Evolutionary conservation across 2,329 filamentous ascomycete species (phyloP).

Genomic region (Stemphylium lycopersici): DNA sequence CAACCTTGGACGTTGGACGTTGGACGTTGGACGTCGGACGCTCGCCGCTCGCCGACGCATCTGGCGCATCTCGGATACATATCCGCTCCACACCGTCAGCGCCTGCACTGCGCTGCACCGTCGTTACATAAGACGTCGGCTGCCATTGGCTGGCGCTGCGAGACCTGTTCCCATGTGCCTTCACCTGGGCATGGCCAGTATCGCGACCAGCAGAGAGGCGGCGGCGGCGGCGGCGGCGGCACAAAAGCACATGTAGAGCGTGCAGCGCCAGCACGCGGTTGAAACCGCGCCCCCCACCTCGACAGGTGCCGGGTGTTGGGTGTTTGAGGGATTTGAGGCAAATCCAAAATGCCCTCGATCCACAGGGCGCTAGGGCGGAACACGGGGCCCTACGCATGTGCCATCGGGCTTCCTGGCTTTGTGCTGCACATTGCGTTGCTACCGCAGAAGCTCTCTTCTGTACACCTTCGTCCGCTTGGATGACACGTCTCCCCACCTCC

Average conservation of each 20-base stretch:
- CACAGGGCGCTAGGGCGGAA: slow-evolving; percentile 27
- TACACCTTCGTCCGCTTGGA: slow-evolving; percentile 36
- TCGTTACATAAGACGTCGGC: slow-evolving; percentile 17
- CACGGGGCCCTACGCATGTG: slow-evolving; percentile 24
- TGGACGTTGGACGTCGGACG: no score
- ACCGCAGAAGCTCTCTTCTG: slow-evolving; percentile 29
- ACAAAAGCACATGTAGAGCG: not conserved
- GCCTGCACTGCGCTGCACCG: slow-evolving; percentile 9
- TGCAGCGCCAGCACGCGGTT: not conserved
- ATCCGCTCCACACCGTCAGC: slow-evolving; percentile 15
- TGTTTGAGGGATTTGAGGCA: slow-evolving; percentile 34
- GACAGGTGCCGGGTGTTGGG: not conserved
- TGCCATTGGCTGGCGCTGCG: slow-evolving; percentile 19
- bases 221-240: no score
- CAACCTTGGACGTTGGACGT: no score
- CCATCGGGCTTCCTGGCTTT: slow-evolving; percentile 22
- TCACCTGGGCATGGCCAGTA: slow-evolving; percentile 1
- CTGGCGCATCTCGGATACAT: slow-evolving; percentile 22
- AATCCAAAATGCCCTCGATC: slow-evolving; percentile 18
- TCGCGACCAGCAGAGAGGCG: not conserved
- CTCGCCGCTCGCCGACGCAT: not conserved
- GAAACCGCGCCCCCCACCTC: not conserved
- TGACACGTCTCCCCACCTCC: slow-evolving; percentile 33
- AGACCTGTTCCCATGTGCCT: not conserved
- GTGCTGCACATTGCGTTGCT: slow-evolving; percentile 22